phyloP scores from a whole-genome alignment of 129 eudicot genomes.

The Dittrichia graveolens region DNA sequence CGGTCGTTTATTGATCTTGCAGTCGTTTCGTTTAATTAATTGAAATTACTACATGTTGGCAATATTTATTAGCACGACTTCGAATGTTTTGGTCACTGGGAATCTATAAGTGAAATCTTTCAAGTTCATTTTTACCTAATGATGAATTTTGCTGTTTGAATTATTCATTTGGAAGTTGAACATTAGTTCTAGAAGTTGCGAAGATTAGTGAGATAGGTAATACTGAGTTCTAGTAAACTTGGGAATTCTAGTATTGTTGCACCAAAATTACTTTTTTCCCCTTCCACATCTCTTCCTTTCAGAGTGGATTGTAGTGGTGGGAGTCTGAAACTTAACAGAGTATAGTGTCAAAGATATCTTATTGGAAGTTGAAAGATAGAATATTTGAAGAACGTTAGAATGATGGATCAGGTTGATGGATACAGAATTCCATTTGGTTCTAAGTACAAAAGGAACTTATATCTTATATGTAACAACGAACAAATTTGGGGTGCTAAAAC shows the following conservation, averaged over 20 bases:
- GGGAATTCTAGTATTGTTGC: constrained; percentile 8
- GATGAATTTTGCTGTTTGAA: not conserved
- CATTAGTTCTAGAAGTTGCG: not conserved
- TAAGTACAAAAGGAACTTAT: constrained; percentile 4
- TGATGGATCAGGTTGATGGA: constrained; percentile 10
- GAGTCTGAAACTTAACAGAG: constrained; percentile 2
- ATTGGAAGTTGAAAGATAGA: constrained; percentile 4
- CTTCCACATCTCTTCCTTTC: not conserved
- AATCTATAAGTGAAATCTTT: not conserved
- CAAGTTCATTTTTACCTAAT: not conserved
- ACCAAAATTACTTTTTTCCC: not conserved
- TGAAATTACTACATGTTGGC: constrained; percentile 13
- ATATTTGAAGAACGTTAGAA: not conserved
- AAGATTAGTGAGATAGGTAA: not conserved
- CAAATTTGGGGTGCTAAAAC: not conserved
- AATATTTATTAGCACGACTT: not conserved
- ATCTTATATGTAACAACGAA: not conserved
- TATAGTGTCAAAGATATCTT: constrained; percentile 2
- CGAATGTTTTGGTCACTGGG: not conserved
- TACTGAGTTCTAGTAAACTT: not conserved
- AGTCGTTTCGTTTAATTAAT: not conserved
- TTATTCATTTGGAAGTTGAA: constrained; percentile 12
- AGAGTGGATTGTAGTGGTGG: not conserved
- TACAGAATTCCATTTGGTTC: not conserved
- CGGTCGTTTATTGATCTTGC: not conserved